Evolutionary conservation across 2,329 filamentous ascomycete genomes (phyloP).

Genomic region (Leptographium galeiforme): DNA sequence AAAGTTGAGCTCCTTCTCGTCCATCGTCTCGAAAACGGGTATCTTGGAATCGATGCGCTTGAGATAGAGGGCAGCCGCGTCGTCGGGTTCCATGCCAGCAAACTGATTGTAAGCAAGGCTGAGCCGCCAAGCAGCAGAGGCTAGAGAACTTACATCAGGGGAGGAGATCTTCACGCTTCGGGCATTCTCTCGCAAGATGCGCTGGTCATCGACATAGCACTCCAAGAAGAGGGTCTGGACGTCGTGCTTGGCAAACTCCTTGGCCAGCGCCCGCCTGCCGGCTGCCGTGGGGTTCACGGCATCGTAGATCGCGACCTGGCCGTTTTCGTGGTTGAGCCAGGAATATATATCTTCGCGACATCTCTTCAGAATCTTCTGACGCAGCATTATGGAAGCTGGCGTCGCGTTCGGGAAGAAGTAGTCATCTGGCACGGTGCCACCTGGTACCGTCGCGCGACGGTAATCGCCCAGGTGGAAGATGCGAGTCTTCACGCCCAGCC

Average conservation of each 20-base stretch:
- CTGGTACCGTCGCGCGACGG: conserved; percentile 76
- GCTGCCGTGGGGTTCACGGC: conserved; percentile 85
- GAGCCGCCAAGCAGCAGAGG: neutral
- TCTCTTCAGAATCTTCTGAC: conserved; percentile 95
- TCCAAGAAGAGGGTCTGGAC: conserved; percentile 97
- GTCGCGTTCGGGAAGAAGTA: conserved; percentile 97
- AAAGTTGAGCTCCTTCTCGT: conserved; percentile 86
- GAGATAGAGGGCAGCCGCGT: conserved; percentile 85
- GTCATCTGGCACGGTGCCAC: conserved; percentile 79
- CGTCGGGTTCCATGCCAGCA: conserved; percentile 77
- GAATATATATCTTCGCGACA: conserved; percentile 94
- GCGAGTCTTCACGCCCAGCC: conserved; percentile 93
- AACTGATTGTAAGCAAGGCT: conserved; percentile 39
- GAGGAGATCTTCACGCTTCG: conserved; percentile 96
- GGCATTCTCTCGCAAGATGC: conserved; percentile 91
- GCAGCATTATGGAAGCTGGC: conserved; percentile 77
- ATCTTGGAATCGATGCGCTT: conserved; percentile 84
- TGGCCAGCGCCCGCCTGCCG: conserved; percentile 72
- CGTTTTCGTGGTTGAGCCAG: conserved; percentile 93
- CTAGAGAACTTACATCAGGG: conserved; percentile 55
- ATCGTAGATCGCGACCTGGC: conserved; percentile 96
- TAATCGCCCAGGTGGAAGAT: conserved; percentile 98
- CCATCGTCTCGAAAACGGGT: conserved; percentile 92
- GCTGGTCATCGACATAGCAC: conserved; percentile 84
- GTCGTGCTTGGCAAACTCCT: conserved; percentile 95